Evolutionary conservation across 345 rosid genomes (phyloP).

Genomic region (Rhodomyrtus tomentosa): DNA sequence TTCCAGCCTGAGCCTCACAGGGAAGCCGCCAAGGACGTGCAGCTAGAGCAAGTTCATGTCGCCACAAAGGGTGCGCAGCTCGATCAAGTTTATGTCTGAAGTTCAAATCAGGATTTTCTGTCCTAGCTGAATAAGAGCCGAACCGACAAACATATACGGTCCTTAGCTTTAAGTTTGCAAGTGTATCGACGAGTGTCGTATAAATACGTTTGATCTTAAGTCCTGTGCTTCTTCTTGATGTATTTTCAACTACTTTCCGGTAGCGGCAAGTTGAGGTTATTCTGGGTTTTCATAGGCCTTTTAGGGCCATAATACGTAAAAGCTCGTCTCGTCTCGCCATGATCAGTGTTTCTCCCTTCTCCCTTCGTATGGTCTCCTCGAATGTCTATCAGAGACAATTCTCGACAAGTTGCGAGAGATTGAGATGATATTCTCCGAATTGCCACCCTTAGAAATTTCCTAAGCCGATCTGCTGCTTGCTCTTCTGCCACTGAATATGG

Average conservation of each 20-base stretch:
- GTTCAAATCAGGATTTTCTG: background rate
- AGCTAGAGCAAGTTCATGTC: slow-evolving; percentile 12
- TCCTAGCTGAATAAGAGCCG: background rate
- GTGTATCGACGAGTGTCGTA: background rate
- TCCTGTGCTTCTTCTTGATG: background rate
- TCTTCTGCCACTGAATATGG: background rate
- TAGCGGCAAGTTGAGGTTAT: background rate
- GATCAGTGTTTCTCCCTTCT: background rate
- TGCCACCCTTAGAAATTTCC: background rate
- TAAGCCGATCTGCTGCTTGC: background rate
- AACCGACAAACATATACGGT: background rate
- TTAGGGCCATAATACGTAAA: background rate
- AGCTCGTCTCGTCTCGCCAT: background rate
- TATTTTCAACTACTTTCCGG: background rate
- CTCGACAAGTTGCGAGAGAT: background rate
- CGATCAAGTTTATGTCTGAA: background rate
- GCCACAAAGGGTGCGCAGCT: background rate
- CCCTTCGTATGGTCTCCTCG: background rate
- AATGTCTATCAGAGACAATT: background rate
- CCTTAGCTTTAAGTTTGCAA: background rate
- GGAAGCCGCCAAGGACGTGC: slow-evolving; percentile 20
- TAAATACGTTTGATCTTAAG: background rate
- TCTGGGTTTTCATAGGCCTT: background rate
- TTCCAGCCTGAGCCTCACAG: slow-evolving; percentile 26
- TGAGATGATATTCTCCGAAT: background rate